Percentiles rank a stretch among this genome's conserved stretches.
These are phyloP conservation scores for Edaphochlamys debaryana DNA, from an alignment of 139 green algal species.

Conservation along the genomic window DNA sequence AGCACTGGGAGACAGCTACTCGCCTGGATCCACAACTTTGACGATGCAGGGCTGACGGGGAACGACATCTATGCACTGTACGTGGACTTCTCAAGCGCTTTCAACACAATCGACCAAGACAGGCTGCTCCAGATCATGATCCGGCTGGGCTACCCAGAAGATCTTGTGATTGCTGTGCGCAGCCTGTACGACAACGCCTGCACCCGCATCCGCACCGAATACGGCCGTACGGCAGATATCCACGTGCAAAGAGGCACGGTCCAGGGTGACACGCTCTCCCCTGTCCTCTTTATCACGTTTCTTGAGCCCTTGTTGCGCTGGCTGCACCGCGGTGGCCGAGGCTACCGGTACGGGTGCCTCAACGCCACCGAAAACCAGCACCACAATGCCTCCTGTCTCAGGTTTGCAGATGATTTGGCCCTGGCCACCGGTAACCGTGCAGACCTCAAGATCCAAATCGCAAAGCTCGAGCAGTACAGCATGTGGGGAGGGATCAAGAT, in stretches of 20 bases:
- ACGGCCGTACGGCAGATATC: neutral
- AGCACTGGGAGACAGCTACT: neutral
- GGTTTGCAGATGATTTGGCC: neutral
- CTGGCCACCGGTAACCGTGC: neutral
- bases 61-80: neutral
- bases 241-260: neutral
- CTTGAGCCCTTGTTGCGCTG: conserved; percentile 3
- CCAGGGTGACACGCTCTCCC: neutral
- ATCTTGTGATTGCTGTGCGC: neutral
- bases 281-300: neutral
- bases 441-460: neutral
- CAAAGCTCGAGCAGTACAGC: neutral
- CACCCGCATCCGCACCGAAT: neutral
- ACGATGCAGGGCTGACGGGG: neutral
- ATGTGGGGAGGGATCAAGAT: neutral
- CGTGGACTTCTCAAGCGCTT: neutral
- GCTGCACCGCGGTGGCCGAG: conserved; percentile 2
- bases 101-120: neutral
- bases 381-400: neutral
- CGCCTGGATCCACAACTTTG: neutral
- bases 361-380: neutral
- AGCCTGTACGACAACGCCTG: neutral
- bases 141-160: neutral
- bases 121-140: neutral
- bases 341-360: conserved; percentile 3